These are phyloP conservation scores for Prinsepia uniflora DNA, from an alignment of 306 rosid species.

Conservation along the genomic window DNA sequence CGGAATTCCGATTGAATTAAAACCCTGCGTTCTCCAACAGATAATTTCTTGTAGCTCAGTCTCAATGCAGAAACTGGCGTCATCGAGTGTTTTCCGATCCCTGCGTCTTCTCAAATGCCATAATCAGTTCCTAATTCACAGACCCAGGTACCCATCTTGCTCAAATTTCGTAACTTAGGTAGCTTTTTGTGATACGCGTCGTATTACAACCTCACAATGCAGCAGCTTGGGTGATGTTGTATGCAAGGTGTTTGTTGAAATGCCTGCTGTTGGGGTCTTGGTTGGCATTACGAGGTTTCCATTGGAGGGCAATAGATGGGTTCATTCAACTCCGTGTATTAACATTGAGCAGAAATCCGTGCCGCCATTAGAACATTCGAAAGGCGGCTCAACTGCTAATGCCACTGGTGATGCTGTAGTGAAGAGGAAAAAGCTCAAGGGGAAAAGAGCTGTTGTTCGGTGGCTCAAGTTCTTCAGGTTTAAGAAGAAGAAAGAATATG, in stretches of 20 bases:
- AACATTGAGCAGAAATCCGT: slow-evolving; percentile 31
- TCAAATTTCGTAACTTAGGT: slow-evolving; percentile 9
- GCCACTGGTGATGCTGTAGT: slow-evolving; percentile 29
- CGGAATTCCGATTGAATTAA: neutral
- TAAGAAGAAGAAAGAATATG: slow-evolving; percentile 75
- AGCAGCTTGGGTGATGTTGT: slow-evolving; percentile 46
- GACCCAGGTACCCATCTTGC: slow-evolving; percentile 6
- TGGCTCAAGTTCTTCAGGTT: slow-evolving; percentile 86
- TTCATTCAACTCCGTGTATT: slow-evolving; percentile 44
- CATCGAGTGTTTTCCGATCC: slow-evolving; percentile 34
- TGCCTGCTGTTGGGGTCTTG: slow-evolving; percentile 20
- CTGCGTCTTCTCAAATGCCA: slow-evolving; percentile 26
- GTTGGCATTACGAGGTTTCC: slow-evolving; percentile 16
- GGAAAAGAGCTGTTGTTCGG: slow-evolving; percentile 83
- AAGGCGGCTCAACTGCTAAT: slow-evolving; percentile 23
- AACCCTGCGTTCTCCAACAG: neutral
- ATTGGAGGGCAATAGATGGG: slow-evolving; percentile 30
- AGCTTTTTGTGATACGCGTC: neutral
- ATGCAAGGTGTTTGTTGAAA: slow-evolving; percentile 48
- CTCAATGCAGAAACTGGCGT: slow-evolving; percentile 24
- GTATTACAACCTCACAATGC: slow-evolving; percentile 28
- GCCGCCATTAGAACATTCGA: slow-evolving; percentile 32
- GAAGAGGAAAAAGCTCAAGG: slow-evolving; percentile 64
- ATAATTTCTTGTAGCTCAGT: neutral
- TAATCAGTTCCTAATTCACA: slow-evolving; percentile 19